A percentile compares a stretch with the other conserved stretches of the same genome.
phyloP scores from a whole-genome alignment of 768 basidiomycete genomes.

The Naganishia vishniacii region DNA sequence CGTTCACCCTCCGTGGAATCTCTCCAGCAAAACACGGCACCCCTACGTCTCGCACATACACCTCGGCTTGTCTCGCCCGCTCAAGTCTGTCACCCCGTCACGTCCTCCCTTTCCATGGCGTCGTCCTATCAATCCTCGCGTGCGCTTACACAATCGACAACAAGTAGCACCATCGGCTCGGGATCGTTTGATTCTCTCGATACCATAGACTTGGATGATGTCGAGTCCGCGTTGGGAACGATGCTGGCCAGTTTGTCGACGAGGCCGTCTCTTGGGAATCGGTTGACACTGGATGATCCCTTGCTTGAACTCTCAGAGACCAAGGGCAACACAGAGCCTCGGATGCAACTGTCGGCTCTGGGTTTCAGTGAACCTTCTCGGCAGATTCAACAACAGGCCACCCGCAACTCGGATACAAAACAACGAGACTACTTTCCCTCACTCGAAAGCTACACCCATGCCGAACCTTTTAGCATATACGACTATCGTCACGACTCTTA shows the following conservation, averaged over 20 bases:
- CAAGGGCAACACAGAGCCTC: background rate
- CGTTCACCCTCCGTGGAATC: conserved; percentile 8
- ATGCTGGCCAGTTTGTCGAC: conserved; percentile 16
- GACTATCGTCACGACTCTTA: background rate
- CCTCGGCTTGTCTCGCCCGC: conserved; percentile 1
- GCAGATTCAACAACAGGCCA: background rate
- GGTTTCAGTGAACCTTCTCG: background rate
- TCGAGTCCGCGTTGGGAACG: conserved; percentile 11
- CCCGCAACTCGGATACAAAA: background rate
- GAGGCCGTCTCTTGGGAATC: conserved; percentile 1
- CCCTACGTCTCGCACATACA: conserved; percentile 1
- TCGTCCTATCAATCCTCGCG: conserved; percentile 11
- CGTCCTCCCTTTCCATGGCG: background rate
- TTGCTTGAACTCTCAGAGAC: background rate
- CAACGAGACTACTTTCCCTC: background rate
- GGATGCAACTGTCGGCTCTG: conserved; percentile 1
- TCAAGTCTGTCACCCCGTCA: conserved; percentile 9
- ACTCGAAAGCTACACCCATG: too few relatives aligned
- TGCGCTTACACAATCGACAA: background rate
- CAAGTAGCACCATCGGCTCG: conserved; percentile 16
- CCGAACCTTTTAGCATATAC: background rate
- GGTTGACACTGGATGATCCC: conserved; percentile 3
- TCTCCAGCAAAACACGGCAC: background rate
- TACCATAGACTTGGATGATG: conserved; percentile 7
- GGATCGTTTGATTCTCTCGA: background rate